Conservation (phyloP, 371 early-diverging fungal species). For the Mortierella sp. region DNA sequence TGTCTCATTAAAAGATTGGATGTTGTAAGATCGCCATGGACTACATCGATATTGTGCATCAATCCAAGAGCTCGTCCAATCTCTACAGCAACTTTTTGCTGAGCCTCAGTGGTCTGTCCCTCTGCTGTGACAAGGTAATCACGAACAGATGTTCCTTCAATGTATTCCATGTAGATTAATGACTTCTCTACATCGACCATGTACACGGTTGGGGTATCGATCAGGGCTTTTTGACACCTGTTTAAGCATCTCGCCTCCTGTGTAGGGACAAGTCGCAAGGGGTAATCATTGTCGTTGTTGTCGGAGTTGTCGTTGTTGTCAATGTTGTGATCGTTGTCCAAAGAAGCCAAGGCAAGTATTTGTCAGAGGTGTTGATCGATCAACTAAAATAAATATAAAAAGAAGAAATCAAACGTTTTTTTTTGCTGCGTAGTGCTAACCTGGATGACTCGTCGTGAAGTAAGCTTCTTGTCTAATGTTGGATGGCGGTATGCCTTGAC, state of each 20-base stretch:
- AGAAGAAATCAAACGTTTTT: background rate
- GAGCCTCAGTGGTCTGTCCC: slow-evolving; percentile 55
- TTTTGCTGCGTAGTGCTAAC: too few species aligned
- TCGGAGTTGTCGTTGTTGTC: background rate
- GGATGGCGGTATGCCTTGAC: slow-evolving; percentile 94
- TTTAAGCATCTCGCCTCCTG: slow-evolving; percentile 85
- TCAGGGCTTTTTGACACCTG: slow-evolving; percentile 77
- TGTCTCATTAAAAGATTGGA: slow-evolving; percentile 92
- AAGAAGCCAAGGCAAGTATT: too few species aligned
- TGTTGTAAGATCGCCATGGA: slow-evolving; percentile 99
- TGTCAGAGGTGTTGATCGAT: background rate
- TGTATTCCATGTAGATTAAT: slow-evolving; percentile 89
- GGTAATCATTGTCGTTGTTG: background rate
- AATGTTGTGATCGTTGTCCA: too few species aligned
- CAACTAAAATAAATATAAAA: background rate
- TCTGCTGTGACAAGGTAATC: slow-evolving; percentile 68
- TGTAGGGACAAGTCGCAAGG: too few species aligned
- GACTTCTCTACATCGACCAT: slow-evolving; percentile 77
- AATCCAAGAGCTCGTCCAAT: slow-evolving; percentile 82
- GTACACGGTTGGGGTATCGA: slow-evolving; percentile 88
- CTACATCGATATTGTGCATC: slow-evolving; percentile 90
- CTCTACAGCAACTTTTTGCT: slow-evolving; percentile 59
- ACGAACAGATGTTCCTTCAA: slow-evolving; percentile 82
- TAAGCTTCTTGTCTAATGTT: slow-evolving; percentile 87
- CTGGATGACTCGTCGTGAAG: slow-evolving; percentile 80